Evolutionary conservation across 1,284 basidiomycete species (phyloP).

Genomic region (Cutaneotrichosporon cutaneum): DNA sequence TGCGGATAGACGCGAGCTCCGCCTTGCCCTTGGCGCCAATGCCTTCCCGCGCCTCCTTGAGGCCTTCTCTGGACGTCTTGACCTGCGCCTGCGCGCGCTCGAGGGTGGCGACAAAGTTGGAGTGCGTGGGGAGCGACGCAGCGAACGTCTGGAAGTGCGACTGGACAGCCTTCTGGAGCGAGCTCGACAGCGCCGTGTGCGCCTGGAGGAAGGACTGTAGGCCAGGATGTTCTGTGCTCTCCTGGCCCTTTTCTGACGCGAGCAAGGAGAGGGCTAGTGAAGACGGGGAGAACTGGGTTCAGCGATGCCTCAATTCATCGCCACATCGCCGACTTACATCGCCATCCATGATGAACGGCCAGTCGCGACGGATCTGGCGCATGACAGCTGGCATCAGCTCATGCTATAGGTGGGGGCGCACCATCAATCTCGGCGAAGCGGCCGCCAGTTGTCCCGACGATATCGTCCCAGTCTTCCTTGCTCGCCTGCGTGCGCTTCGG

Average conservation of each 20-base stretch:
- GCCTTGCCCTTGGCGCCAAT: conserved; percentile 55
- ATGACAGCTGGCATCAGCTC: conserved; percentile 64
- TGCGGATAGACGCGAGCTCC: conserved; percentile 82
- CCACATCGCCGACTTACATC: conserved; percentile 61
- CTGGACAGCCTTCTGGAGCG: conserved; percentile 54
- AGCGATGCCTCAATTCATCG: background rate
- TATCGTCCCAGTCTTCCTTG: conserved; percentile 32
- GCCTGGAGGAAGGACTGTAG: conserved; percentile 42
- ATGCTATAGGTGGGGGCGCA: conserved; percentile 14
- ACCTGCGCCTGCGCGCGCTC: conserved; percentile 70
- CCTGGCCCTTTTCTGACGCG: conserved; percentile 62
- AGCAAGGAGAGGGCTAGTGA: conserved; percentile 83
- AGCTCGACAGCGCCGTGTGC: conserved; percentile 41
- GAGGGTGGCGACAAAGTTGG: conserved; percentile 69
- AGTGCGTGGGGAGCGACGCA: conserved; percentile 81
- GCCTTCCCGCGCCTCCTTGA: conserved; percentile 62
- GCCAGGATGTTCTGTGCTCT: conserved; percentile 34
- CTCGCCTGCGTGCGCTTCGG: conserved; percentile 15
- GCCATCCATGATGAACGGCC: conserved; percentile 81
- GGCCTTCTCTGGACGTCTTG: conserved; percentile 64
- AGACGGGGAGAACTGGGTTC: conserved; percentile 80
- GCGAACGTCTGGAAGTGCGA: conserved; percentile 91
- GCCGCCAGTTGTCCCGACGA: conserved; percentile 33
- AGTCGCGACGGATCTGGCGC: conserved; percentile 79
- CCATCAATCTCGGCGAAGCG: conserved; percentile 52